Conservation (phyloP, 176 grass and related monocot genomes). For the Oryza officinalis region DNA sequence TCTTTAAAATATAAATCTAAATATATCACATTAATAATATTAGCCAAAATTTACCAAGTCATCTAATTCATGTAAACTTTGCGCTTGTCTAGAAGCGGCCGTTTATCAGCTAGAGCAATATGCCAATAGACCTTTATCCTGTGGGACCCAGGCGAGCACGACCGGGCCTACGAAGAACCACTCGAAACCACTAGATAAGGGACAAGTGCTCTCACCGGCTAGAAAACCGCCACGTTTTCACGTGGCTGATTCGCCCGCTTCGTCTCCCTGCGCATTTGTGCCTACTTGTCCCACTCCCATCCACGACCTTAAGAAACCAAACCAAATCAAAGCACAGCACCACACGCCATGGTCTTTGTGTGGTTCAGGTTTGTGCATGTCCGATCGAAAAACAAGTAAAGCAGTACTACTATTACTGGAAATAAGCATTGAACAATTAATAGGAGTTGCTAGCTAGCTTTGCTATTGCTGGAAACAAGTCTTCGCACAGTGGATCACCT, state of each 20-base stretch:
- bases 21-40: too few relatives aligned
- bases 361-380: too few relatives aligned
- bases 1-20: too few relatives aligned
- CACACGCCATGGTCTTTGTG: background rate
- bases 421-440: too few relatives aligned
- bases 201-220: background rate
- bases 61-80: too few relatives aligned
- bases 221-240: background rate
- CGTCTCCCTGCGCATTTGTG: background rate
- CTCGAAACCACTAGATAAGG: slow-evolving; percentile 9
- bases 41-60: too few relatives aligned
- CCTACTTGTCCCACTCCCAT: slow-evolving; percentile 12
- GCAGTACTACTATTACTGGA: too few relatives aligned
- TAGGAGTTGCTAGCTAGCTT: too few relatives aligned
- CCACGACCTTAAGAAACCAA: background rate
- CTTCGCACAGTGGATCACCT: background rate
- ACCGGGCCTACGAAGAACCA: background rate
- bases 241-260: background rate
- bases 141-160: background rate
- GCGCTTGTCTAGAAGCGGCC: too few relatives aligned
- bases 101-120: too few relatives aligned
- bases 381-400: too few relatives aligned
- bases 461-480: too few relatives aligned
- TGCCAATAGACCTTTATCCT: background rate
- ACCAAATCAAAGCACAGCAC: background rate